Base-by-base conservation (phyloP, 1,284 basidiomycete genomes). In the Microbotryum lychnidis-dioicae region DNA sequence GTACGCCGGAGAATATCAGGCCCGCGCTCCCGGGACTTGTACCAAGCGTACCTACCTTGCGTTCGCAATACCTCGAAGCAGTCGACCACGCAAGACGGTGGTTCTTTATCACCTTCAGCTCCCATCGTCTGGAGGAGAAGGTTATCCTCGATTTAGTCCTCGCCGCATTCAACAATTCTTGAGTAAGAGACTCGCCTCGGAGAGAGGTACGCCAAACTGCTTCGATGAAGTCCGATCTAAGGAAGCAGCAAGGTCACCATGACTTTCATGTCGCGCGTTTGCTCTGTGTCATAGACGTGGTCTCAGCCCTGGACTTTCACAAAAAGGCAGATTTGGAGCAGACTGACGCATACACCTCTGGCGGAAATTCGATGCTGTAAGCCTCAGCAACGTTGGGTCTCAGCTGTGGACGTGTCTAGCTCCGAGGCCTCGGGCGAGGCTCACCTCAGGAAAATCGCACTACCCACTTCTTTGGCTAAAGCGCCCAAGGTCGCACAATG, bases 311-410 rank as follows among this genome's bases (percentile, higher is more conserved):
- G 18, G 18, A 25, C 3, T 29, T n/a, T 12, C 0, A 9, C 42
- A 16, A 3, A 45, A 3, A 25, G 20, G 20, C 16, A 23, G 25
- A 31, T 8, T 9, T 23, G 9, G 53, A 50, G 42, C 14, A 18
- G 18, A 42, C 8, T 8, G 8, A 10, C 66, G 6, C 21, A 45
- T 69, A 69, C 8, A 66, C 62, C 29, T 69, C 62, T 4, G 56
- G 51, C n/a, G 67, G 67, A 21, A 69, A 55, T 12, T 67, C 67
- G 42, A 69, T 16, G 23, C 54, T 55, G 31, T 31, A 9, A 31
- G 31, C 31, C 31, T 9, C 31, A 20, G 2, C 23, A 21, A 18
- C 10, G 45, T 27, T 25, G 33, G 37, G 16, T 16, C 14, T 37
- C 16, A 33, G 37, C 37, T 42, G 37, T 42, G 37, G 14, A 18